Percentiles rank a stretch among this genome's conserved stretches.
These are phyloP conservation scores for Stenogyne calaminthoides DNA, from an alignment of 305 asterid species.

Conservation along the genomic window DNA sequence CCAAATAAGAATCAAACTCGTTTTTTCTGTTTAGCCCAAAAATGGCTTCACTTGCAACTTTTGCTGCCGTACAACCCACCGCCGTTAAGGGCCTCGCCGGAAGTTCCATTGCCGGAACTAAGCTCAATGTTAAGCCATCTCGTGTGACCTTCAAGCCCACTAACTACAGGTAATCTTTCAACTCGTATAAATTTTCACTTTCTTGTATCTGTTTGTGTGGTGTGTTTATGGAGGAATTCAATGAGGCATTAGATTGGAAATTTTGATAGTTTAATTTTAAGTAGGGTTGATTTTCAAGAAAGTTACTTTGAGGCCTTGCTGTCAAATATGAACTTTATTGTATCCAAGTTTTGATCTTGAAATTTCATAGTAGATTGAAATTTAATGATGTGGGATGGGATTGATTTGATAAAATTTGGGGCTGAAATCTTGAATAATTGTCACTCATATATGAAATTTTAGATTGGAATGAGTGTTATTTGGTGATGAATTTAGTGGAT, in stretches of 20 bases:
- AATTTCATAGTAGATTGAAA: background rate
- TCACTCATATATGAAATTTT: background rate
- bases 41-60: slow-evolving; percentile 85
- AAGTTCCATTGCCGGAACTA: slow-evolving; percentile 83
- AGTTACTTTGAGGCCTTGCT: no score
- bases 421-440: background rate
- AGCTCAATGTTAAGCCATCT: slow-evolving; percentile 72
- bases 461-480: background rate
- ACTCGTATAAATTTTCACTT: background rate
- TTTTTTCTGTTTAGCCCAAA: slow-evolving; percentile 24
- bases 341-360: background rate
- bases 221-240: slow-evolving; percentile 5
- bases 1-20: slow-evolving; percentile 27
- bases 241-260: no score
- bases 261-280: no score
- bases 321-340: background rate
- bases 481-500: background rate
- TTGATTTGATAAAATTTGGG: background rate
- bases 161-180: slow-evolving; percentile 47
- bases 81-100: slow-evolving; percentile 88
- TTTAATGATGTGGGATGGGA: background rate
- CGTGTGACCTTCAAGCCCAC: slow-evolving; percentile 56
- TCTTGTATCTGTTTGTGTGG: background rate
- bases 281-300: background rate
- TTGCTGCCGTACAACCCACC: slow-evolving; percentile 65